These are phyloP conservation scores for Cymbidium sinense DNA, from an alignment of 106 monocot species.

Conservation along the genomic window DNA sequence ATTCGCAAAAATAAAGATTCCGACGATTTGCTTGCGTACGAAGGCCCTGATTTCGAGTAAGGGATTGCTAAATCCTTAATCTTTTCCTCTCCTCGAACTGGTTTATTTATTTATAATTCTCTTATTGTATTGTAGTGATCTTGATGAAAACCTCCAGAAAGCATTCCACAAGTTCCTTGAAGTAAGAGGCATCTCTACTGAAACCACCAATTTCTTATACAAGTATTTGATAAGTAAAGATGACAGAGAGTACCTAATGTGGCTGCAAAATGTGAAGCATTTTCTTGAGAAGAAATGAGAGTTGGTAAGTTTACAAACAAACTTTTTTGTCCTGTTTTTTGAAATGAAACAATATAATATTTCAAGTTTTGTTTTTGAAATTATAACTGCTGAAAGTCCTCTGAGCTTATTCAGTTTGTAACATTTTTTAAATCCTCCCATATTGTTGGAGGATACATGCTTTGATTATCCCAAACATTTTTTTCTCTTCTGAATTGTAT, in stretches of 20 bases:
- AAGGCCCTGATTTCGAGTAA: conserved; percentile 10
- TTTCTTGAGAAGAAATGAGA: conserved; percentile 27
- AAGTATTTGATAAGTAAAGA: conserved; percentile 82
- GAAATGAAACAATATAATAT: background rate
- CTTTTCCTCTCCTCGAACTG: background rate
- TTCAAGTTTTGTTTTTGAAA: background rate
- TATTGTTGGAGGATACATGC: background rate
- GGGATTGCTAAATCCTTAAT: background rate
- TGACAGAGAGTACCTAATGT: conserved; percentile 51
- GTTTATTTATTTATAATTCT: too few relatives aligned
- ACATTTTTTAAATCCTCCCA: background rate
- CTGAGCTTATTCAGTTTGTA: background rate
- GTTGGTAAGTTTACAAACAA: background rate
- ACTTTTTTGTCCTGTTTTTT: background rate
- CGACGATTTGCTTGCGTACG: conserved; percentile 1
- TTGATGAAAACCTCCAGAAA: conserved; percentile 65
- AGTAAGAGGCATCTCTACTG: conserved; percentile 42
- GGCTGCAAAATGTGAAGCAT: conserved; percentile 51
- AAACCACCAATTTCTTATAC: conserved; percentile 44
- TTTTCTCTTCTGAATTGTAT: background rate
- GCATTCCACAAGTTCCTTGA: conserved; percentile 57
- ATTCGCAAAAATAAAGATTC: background rate
- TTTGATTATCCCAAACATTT: background rate
- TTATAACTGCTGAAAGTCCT: background rate
- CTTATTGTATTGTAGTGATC: conserved; percentile 27